These are phyloP conservation scores for Luffa acutangula DNA, from an alignment of 306 rosid species.

Conservation along the genomic window DNA sequence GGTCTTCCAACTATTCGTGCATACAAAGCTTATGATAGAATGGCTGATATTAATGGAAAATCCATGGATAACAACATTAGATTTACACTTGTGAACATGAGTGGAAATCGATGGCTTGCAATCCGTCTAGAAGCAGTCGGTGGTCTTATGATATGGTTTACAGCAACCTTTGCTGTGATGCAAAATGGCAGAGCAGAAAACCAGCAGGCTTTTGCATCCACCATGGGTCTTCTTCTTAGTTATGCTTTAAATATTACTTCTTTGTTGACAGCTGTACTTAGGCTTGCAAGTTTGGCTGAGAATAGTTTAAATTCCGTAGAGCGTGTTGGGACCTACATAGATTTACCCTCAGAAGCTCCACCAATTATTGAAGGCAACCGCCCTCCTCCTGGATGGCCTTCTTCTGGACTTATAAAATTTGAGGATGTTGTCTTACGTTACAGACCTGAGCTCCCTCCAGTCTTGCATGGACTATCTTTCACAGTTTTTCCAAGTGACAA, in stretches of 20 bases:
- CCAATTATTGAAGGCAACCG: conserved; percentile 29
- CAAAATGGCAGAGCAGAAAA: conserved; percentile 36
- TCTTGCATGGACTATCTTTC: conserved; percentile 34
- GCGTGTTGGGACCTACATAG: conserved; percentile 70
- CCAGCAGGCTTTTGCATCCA: conserved; percentile 36
- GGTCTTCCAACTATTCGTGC: conserved; percentile 84
- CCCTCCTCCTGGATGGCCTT: conserved; percentile 46
- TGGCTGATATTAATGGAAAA: conserved; percentile 67
- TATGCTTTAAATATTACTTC: conserved; percentile 80
- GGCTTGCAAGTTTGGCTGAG: conserved; percentile 56
- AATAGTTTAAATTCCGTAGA: conserved; percentile 58
- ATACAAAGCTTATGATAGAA: conserved; percentile 82
- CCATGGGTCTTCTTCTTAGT: conserved; percentile 53
- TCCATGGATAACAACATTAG: conserved; percentile 35
- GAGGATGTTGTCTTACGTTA: conserved; percentile 33
- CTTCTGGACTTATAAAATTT: conserved; percentile 30
- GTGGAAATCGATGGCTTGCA: conserved; percentile 40
- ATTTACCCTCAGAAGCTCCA: conserved; percentile 61
- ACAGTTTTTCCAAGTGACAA: conserved; percentile 29
- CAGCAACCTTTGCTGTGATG: conserved; percentile 45
- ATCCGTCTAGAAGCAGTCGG: conserved; percentile 37
- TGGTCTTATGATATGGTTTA: conserved; percentile 44
- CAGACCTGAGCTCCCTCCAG: conserved; percentile 44
- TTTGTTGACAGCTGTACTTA: conserved; percentile 68
- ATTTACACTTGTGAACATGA: conserved; percentile 30